Conservation (phyloP, 768 basidiomycete species). For the Imleria badia region DNA sequence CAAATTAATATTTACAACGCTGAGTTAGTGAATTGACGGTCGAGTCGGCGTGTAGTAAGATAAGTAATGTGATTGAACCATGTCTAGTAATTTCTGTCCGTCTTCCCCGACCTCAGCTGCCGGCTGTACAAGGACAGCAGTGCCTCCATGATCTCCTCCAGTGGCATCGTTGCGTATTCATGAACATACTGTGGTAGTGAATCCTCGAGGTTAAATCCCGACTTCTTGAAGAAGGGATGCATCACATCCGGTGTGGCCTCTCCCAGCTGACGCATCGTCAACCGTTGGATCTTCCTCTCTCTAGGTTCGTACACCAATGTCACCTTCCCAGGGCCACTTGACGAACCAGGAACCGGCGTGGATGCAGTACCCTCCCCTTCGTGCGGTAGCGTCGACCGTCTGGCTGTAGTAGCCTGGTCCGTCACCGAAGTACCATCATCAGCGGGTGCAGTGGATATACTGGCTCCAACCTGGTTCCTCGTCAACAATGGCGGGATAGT, state of each 20-base stretch:
- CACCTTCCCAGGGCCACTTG: constrained; percentile 13
- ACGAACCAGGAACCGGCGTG: neutral
- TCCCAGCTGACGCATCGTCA: constrained; percentile 82
- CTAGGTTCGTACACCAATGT: constrained; percentile 52
- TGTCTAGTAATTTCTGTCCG: constrained; percentile 14
- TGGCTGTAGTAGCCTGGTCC: constrained; percentile 2
- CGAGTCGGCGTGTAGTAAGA: neutral
- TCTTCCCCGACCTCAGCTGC: constrained; percentile 49
- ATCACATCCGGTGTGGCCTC: constrained; percentile 88
- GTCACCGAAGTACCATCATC: constrained; percentile 8
- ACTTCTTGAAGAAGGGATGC: constrained; percentile 84
- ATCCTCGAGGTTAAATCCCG: constrained; percentile 81
- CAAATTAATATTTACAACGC: neutral
- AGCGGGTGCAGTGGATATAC: neutral
- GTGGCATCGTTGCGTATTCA: constrained; percentile 79
- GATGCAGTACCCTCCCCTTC: constrained; percentile 11
- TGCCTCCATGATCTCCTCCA: constrained; percentile 83
- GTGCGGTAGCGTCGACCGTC: constrained; percentile 17
- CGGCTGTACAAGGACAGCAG: constrained; percentile 74
- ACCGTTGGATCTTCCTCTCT: constrained; percentile 69
- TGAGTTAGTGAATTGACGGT: neutral
- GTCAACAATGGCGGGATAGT: neutral
- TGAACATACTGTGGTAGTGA: constrained; percentile 85
- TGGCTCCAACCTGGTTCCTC: constrained; percentile 10
- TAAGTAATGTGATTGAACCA: neutral